Evolutionary conservation across 1,284 basidiomycete genomes (phyloP).

Genomic region (Ustilago sp.): DNA sequence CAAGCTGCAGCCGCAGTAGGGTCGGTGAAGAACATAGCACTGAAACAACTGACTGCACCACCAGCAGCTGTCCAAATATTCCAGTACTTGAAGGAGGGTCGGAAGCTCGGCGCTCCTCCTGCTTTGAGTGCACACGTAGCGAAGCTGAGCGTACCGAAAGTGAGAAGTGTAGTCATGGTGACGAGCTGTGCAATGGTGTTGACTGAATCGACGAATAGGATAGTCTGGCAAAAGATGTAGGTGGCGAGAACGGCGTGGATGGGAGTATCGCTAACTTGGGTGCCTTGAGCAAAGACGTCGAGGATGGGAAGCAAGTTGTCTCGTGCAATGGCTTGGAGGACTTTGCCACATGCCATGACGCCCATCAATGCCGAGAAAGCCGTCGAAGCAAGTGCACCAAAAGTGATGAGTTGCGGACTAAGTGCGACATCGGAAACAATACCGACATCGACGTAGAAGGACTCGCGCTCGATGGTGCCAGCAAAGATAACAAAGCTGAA

Average conservation of each 20-base stretch:
- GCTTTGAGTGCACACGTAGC: slow-evolving; percentile 68
- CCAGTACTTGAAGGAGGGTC: slow-evolving; percentile 69
- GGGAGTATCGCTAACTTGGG: slow-evolving; percentile 64
- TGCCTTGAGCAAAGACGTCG: slow-evolving; percentile 66
- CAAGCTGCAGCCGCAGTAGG: slow-evolving; percentile 57
- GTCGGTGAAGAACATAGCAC: slow-evolving; percentile 68
- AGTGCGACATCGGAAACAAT: slow-evolving; percentile 66
- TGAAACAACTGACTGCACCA: slow-evolving; percentile 60
- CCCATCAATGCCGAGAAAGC: slow-evolving; percentile 68
- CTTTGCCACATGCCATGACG: slow-evolving; percentile 67
- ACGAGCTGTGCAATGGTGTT: slow-evolving; percentile 68
- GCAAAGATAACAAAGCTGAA: slow-evolving; percentile 65
- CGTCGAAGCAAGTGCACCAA: slow-evolving; percentile 67
- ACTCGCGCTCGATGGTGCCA: slow-evolving; percentile 63
- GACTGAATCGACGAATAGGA: slow-evolving; percentile 67
- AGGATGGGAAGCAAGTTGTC: slow-evolving; percentile 66
- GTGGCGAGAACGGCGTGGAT: slow-evolving; percentile 66
- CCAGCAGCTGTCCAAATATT: slow-evolving; percentile 69
- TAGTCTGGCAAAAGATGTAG: slow-evolving; percentile 62
- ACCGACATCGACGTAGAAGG: slow-evolving; percentile 65
- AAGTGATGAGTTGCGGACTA: slow-evolving; percentile 64
- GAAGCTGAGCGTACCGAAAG: slow-evolving; percentile 66
- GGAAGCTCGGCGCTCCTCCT: slow-evolving; percentile 68
- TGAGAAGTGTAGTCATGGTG: slow-evolving; percentile 68
- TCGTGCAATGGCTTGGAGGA: slow-evolving; percentile 67